Evolutionary conservation across 1,139 yeast genomes (phyloP).

Genomic region (Saccharomyces hybrid): DNA sequence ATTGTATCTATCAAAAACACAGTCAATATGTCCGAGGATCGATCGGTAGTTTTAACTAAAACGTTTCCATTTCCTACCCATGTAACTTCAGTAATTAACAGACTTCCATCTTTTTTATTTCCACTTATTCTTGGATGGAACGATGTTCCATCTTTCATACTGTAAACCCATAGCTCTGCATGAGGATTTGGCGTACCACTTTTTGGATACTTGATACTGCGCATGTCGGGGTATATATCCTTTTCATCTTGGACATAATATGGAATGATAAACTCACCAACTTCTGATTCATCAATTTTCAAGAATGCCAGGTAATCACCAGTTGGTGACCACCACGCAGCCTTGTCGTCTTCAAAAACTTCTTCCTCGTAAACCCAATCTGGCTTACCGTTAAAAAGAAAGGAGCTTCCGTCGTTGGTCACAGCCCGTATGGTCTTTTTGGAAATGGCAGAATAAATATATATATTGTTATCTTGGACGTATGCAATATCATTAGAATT

Average conservation of each 20-base stretch:
- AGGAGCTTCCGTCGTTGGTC: conserved; percentile 53
- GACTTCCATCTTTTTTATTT: conserved; percentile 30
- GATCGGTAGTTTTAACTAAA: conserved; percentile 60
- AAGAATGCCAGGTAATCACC: conserved; percentile 59
- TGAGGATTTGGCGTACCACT: conserved; percentile 79
- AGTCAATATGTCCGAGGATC: conserved; percentile 58
- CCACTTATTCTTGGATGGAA: conserved; percentile 46
- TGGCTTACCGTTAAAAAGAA: conserved; percentile 83
- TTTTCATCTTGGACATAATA: conserved; percentile 50
- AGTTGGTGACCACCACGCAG: conserved; percentile 87
- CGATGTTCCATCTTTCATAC: conserved; percentile 29
- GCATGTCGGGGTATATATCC: conserved; percentile 59
- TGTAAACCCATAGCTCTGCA: conserved; percentile 41
- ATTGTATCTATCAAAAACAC: conserved; percentile 47
- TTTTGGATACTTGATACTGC: conserved; percentile 74
- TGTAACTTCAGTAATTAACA: conserved; percentile 53
- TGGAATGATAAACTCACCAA: conserved; percentile 63
- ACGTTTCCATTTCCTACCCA: conserved; percentile 62
- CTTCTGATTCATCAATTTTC: conserved; percentile 65
- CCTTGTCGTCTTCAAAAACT: conserved; percentile 55
- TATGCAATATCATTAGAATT: conserved; percentile 59
- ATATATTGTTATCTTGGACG: conserved; percentile 63
- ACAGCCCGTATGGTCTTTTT: conserved; percentile 24
- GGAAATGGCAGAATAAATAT: conserved; percentile 38
- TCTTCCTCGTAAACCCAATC: conserved; percentile 99